Percentiles rank a stretch among this genome's conserved stretches.
phyloP scores from a whole-genome alignment of 2,329 filamentous ascomycete genomes.

The Diaporthe ampelina region DNA sequence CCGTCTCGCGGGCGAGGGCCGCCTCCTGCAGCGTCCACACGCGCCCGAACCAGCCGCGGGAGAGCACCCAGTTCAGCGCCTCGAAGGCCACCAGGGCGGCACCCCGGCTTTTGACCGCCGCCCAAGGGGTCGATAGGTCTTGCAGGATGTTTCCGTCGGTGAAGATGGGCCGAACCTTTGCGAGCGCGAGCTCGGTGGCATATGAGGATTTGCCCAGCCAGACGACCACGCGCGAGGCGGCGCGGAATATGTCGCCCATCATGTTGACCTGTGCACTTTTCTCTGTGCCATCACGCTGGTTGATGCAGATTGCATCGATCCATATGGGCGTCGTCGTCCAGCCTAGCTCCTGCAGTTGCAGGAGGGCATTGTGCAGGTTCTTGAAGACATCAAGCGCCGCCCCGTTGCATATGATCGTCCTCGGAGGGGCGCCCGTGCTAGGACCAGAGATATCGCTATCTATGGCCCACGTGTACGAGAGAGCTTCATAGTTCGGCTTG shows the following conservation, averaged over 20 bases:
- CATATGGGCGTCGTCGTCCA: constrained; percentile 1
- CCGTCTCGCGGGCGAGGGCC: neutral
- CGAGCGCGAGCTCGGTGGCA: neutral
- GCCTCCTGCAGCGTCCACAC: constrained; percentile 13
- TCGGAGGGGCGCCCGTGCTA: neutral
- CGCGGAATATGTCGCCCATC: constrained; percentile 21
- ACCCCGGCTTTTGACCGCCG: neutral
- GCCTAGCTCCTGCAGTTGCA: neutral
- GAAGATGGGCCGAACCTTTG: neutral
- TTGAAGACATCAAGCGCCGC: constrained; percentile 1
- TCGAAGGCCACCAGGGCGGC: neutral
- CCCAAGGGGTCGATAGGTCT: neutral
- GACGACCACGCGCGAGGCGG: neutral
- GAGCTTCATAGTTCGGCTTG: neutral
- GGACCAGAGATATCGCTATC: constrained; percentile 11
- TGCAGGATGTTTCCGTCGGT: neutral
- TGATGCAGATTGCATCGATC: constrained; percentile 9
- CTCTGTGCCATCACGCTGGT: neutral
- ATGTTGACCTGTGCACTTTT: constrained; percentile 1
- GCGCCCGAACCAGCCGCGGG: neutral
- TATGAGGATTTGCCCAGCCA: constrained; percentile 15
- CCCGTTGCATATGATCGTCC: neutral
- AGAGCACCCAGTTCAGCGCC: constrained; percentile 8
- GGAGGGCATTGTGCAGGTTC: constrained; percentile 18
- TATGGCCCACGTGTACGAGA: constrained; percentile 12